phyloP scores from a whole-genome alignment of 2,329 filamentous ascomycete genomes.

The Colletotrichum cereale region DNA sequence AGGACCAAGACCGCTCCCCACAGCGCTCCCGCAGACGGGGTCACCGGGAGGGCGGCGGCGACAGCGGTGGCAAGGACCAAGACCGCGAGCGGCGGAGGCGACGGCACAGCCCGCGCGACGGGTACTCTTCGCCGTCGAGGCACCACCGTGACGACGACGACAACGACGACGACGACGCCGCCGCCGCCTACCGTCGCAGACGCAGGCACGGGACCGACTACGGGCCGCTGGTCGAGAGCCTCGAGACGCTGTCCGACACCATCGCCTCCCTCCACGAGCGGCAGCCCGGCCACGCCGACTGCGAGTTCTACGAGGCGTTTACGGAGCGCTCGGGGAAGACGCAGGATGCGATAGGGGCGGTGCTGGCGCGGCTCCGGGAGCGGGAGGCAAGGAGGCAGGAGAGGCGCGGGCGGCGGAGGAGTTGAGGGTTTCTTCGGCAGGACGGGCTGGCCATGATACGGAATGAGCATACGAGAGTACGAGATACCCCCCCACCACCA shows the following conservation, averaged over 20 bases:
- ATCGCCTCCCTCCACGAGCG: conserved; percentile 37
- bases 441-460: too few species aligned
- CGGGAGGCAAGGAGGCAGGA: conserved; percentile 36
- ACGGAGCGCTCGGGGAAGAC: conserved; percentile 35
- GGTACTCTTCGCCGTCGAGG: background rate
- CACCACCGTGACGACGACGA: background rate
- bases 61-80: background rate
- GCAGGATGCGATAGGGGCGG: conserved; percentile 34
- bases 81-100: background rate
- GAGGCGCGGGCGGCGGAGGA: conserved; percentile 11
- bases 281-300: conserved; percentile 34
- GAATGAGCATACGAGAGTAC: background rate
- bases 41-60: background rate
- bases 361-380: conserved; percentile 36
- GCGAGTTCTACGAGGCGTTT: conserved; percentile 40
- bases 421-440: background rate
- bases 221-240: conserved; percentile 20
- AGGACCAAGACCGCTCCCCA: conserved; percentile 5
- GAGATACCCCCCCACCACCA: background rate
- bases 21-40: background rate
- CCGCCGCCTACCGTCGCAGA: background rate
- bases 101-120: background rate
- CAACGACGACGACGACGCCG: background rate
- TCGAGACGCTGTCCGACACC: conserved; percentile 37
- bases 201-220: conserved; percentile 23